Conservation (phyloP, 78 protist genomes). For the Mantamonas sphyraenae region DNA sequence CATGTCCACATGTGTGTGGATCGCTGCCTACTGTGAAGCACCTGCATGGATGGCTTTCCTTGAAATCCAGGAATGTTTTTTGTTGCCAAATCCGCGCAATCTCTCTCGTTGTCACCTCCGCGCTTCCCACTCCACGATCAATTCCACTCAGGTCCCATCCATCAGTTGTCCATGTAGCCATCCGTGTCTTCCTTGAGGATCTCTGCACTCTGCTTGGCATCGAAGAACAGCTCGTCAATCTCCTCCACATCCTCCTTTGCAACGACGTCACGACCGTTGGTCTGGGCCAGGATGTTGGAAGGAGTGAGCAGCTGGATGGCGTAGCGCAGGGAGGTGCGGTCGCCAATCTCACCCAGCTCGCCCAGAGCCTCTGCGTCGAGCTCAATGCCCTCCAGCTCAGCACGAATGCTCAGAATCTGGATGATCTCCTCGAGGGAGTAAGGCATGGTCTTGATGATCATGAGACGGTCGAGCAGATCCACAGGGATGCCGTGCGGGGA, state of each 20-base stretch:
- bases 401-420: slow-evolving; percentile 80
- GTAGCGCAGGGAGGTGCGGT: slow-evolving; percentile 68
- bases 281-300: slow-evolving; percentile 69
- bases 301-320: slow-evolving; percentile 95
- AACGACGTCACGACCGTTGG: slow-evolving; percentile 58
- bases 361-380: slow-evolving; percentile 72
- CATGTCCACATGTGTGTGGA: too few relatives aligned
- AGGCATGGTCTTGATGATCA: slow-evolving; percentile 93
- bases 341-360: slow-evolving; percentile 67
- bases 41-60: too few relatives aligned
- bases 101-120: too few relatives aligned
- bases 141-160: too few relatives aligned
- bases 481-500: slow-evolving; percentile 99
- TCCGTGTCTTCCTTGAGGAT: slow-evolving; percentile 50
- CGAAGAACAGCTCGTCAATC: slow-evolving; percentile 79
- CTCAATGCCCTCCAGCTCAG: slow-evolving; percentile 70
- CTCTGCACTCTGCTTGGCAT: slow-evolving; percentile 93
- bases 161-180: too few relatives aligned
- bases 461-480: slow-evolving; percentile 87
- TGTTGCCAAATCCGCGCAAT: too few relatives aligned
- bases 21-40: too few relatives aligned
- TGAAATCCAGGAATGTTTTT: too few relatives aligned
- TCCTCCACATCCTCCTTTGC: slow-evolving; percentile 75
- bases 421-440: slow-evolving; percentile 72
- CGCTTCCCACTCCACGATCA: too few relatives aligned